phyloP scores from a whole-genome alignment of 495 filamentous ascomycete genomes.

The Penicillium paxilli region DNA sequence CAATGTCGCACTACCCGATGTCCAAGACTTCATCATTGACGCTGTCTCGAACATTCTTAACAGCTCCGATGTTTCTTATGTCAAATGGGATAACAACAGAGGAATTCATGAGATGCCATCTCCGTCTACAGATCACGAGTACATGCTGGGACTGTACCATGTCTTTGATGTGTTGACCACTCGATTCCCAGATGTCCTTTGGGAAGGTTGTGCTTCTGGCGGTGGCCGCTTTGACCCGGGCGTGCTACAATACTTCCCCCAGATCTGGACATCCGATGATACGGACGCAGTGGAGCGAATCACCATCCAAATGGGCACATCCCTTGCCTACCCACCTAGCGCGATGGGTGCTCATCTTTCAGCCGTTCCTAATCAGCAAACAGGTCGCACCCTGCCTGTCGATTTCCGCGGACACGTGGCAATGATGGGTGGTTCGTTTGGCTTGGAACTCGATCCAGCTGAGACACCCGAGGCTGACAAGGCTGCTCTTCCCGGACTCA shows the following conservation, averaged over 20 bases:
- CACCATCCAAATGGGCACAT: constrained; percentile 56
- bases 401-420: constrained; percentile 55
- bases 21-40: constrained; percentile 55
- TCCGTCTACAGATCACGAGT: constrained; percentile 46
- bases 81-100: constrained; percentile 62
- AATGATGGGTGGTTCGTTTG: constrained; percentile 59
- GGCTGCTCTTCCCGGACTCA: constrained; percentile 44
- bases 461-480: constrained; percentile 41
- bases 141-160: constrained; percentile 56
- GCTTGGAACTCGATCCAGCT: constrained; percentile 52
- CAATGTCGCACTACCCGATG: constrained; percentile 51
- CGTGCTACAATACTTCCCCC: constrained; percentile 56
- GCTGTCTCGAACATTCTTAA: constrained; percentile 45
- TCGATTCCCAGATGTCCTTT: constrained; percentile 53
- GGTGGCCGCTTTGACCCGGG: constrained; percentile 57
- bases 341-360: constrained; percentile 59
- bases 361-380: constrained; percentile 52
- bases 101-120: constrained; percentile 52
- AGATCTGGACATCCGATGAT: constrained; percentile 58
- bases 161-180: constrained; percentile 54
- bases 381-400: constrained; percentile 46
- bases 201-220: constrained; percentile 58
- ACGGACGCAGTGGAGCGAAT: constrained; percentile 54
- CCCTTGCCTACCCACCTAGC: constrained; percentile 52
- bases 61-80: constrained; percentile 49